Evolutionary conservation across 75 land plant genomes (phyloP).

Genomic region (Larix kaempferi): DNA sequence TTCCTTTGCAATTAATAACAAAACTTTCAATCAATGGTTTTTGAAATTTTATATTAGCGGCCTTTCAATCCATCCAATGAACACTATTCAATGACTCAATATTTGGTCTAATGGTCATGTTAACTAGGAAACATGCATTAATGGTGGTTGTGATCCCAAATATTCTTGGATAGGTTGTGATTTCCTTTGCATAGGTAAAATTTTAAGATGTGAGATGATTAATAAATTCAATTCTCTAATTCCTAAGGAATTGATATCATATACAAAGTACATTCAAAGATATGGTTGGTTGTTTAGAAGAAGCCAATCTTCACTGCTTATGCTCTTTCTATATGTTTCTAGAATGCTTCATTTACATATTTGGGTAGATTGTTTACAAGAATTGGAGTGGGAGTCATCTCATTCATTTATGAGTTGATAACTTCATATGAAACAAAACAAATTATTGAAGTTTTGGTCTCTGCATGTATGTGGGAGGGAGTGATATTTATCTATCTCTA

Average conservation of each 20-base stretch:
- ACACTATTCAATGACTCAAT: too few relatives aligned
- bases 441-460: background rate
- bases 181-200: background rate
- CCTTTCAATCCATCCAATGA: too few relatives aligned
- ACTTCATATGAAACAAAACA: background rate
- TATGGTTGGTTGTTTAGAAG: background rate
- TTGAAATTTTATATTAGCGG: background rate
- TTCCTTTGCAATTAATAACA: background rate
- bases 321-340: background rate
- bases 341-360: conserved; percentile 62
- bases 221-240: background rate
- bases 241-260: background rate
- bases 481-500: too few relatives aligned
- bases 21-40: background rate
- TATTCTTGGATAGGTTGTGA: conserved; percentile 7
- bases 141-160: background rate
- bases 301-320: too few relatives aligned
- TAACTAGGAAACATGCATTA: background rate
- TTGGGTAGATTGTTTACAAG: conserved; percentile 78
- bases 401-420: conserved; percentile 64
- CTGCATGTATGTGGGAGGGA: too few relatives aligned
- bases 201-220: background rate
- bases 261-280: background rate
- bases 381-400: conserved; percentile 86
- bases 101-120: background rate